Evolutionary conservation across 1,139 yeast species (phyloP), one percentile per base, ranked within the genome.

Genomic region (Meyerozyma smithsonii): DNA sequence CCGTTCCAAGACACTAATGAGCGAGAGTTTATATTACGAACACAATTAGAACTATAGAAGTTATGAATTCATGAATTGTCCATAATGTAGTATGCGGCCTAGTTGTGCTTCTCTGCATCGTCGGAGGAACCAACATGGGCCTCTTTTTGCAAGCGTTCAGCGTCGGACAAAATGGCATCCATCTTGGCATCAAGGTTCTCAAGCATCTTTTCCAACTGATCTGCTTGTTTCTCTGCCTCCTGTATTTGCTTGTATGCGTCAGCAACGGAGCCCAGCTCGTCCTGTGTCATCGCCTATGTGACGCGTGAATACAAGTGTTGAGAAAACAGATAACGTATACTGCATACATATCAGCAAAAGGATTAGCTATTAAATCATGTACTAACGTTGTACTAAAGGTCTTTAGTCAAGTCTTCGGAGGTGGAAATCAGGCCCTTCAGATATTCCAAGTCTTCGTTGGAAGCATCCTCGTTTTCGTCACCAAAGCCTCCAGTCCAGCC

Each of bases 401-500:
- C 12, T 12, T 23, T 23, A 11, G 25, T 23, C 25, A 23, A 5
- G 10, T 23, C 25, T 6, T 23, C 25, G 12, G 25, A 11, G 25
- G 25, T 23, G 25, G 25, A 23, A 6, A 23, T 23, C 25, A 23
- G 25, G 12, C 12, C 5, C 12, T 23, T 23, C 25, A 23, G 25
- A 15, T 6, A 12, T 15, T 26, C 30, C 30, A 26, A 26, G 30
- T 26, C 30, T 15, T 39, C 34, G 11, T 5, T 44, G 17, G 18
- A 35, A 19, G 49, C 52, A 2, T 42, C 44, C 35, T 46, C 47
- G 33, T 58, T 64, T 42, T 47, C 55, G 8, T 20, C 47, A 46
- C 88, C 88, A 43, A 80, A 72, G 23, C 61, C 57, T 28, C 88
- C 89, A 15, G 56, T 61, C 85, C 87, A 84, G 26, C 90, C 90